Base-by-base conservation (phyloP, 495 filamentous ascomycete species). In the Geopyxis carbonaria region DNA sequence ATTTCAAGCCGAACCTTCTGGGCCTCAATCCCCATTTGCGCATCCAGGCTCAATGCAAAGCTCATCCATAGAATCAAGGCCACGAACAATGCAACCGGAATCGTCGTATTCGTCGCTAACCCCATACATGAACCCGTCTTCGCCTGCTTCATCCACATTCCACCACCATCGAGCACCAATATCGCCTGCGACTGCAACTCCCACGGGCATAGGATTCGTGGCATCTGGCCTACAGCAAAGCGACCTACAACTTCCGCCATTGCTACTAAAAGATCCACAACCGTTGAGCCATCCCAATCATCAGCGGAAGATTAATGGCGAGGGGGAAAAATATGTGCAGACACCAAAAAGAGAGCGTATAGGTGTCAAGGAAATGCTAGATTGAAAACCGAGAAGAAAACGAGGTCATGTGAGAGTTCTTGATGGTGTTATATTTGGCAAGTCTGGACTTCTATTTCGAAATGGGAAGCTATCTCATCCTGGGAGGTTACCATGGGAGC, bases 291-390 rank as follows among this genome's bases (percentile, higher is more conserved):
- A 28, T n/a, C 40, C 19, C 4, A 36, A 36, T 18, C 35, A 46
- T 37, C 41, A 34, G 20, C 38, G 34, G n/a, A 30, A 42, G 35
- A 23, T 33, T 13, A 38, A 40, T 36, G 21, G 19, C 14, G 54
- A 47, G 19, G 43, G 43, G 25, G 31, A 43, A 2, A 42, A 47
- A 9, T 22, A 41, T 22, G 37, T 36, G 22, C 39, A 53, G 20
- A 50, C 35, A 31, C 55, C 47, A 22, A 47, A 46, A 24, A 34
- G 54, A 21, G 48, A 57, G 28, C 45, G 54, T 19, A 56, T 57
- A 22, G 53, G 43, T 11, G 54, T 57, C 29, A 42, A 42, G 15
- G 54, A 57, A 40, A 57, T 57, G 53, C 19, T 57, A 5, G 54
- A 43, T 35, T 57, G 34, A 56, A n/a, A n/a, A n/a, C n/a, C n/a